Percentiles rank a stretch among this genome's conserved stretches.
Evolutionary conservation across 352 stramenopile genomes (phyloP).

Genomic region (Globisporangium takayamanum): DNA sequence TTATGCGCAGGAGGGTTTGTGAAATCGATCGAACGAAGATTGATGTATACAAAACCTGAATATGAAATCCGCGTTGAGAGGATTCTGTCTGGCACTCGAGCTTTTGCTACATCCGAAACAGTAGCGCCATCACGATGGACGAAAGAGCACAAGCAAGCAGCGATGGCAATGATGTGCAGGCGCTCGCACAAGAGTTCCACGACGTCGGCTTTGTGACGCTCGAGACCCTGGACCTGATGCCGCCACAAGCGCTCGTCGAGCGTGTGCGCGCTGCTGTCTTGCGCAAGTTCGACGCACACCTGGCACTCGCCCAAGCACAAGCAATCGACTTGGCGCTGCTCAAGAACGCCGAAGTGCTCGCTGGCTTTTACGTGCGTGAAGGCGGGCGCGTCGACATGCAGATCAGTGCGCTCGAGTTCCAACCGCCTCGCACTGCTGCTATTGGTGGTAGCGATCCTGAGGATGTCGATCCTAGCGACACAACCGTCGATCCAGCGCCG

Average conservation of each 20-base stretch:
- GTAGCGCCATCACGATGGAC: neutral
- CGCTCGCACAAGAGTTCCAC: conserved; percentile 26
- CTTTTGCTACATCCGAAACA: neutral
- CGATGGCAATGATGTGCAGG: neutral
- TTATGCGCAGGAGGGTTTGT: neutral
- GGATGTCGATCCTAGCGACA: neutral
- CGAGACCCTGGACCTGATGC: conserved; percentile 7
- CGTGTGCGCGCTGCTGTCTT: conserved; percentile 24
- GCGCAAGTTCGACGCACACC: conserved; percentile 28
- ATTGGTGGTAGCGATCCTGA: neutral
- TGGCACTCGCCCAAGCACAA: conserved; percentile 21
- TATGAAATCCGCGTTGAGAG: too few relatives aligned
- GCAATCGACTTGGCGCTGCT: conserved; percentile 24
- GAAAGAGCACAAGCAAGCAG: neutral
- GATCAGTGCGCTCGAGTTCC: conserved; percentile 19
- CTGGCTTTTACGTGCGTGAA: conserved; percentile 65
- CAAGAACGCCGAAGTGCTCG: conserved; percentile 45
- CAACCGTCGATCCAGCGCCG: conserved; percentile 20
- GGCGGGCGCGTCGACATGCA: conserved; percentile 72
- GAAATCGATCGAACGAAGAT: neutral
- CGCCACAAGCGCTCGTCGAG: conserved; percentile 13
- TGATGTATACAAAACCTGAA: neutral
- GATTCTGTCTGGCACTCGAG: too few relatives aligned
- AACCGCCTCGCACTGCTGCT: conserved; percentile 5
- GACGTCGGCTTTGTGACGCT: conserved; percentile 45